These are phyloP conservation scores for Anthostomella pinea DNA, from an alignment of 2,329 filamentous ascomycete species.

Conservation along the genomic window DNA sequence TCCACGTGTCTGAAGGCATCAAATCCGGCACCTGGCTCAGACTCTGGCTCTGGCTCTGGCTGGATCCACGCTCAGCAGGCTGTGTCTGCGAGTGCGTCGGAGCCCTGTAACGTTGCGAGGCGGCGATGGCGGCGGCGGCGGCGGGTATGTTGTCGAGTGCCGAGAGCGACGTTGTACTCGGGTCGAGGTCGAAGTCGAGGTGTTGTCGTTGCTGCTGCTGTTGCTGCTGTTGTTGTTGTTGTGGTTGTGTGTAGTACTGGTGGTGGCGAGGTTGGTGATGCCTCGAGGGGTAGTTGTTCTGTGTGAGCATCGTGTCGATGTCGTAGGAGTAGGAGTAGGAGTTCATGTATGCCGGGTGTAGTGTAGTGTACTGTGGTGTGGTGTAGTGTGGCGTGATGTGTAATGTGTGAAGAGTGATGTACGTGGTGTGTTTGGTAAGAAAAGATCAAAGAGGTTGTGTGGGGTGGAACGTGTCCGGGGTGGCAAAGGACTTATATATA, in stretches of 20 bases:
- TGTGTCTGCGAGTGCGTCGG: constrained; percentile 10
- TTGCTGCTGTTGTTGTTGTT: constrained; percentile 21
- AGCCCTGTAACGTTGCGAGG: constrained; percentile 23
- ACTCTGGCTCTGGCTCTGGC: constrained; percentile 19
- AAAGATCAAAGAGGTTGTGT: too few relatives aligned
- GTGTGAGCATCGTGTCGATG: constrained; percentile 33
- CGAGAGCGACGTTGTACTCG: constrained; percentile 11
- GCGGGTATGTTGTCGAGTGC: constrained; percentile 35
- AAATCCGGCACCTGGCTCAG: constrained; percentile 28
- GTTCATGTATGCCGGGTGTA: too few relatives aligned
- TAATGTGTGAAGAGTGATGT: too few relatives aligned
- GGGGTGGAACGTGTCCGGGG: too few relatives aligned
- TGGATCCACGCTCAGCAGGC: constrained; percentile 15
- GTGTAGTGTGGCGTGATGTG: too few relatives aligned
- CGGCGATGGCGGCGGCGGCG: constrained; percentile 28
- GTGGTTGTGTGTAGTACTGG: constrained; percentile 26
- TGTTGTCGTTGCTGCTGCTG: constrained; percentile 7
- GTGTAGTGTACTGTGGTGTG: too few relatives aligned
- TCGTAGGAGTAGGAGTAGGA: too few relatives aligned
- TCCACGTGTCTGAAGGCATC: constrained; percentile 33
- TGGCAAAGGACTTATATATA: too few relatives aligned
- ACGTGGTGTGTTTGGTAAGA: too few relatives aligned
- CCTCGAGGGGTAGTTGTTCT: constrained; percentile 26
- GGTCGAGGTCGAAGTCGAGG: constrained; percentile 9
- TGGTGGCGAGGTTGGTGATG: constrained; percentile 23